Percentiles rank a stretch among this genome's conserved stretches.
These are phyloP conservation scores for Hanseniaspora valbyensis DNA, from an alignment of 805 yeast genomes.

Conservation along the genomic window DNA sequence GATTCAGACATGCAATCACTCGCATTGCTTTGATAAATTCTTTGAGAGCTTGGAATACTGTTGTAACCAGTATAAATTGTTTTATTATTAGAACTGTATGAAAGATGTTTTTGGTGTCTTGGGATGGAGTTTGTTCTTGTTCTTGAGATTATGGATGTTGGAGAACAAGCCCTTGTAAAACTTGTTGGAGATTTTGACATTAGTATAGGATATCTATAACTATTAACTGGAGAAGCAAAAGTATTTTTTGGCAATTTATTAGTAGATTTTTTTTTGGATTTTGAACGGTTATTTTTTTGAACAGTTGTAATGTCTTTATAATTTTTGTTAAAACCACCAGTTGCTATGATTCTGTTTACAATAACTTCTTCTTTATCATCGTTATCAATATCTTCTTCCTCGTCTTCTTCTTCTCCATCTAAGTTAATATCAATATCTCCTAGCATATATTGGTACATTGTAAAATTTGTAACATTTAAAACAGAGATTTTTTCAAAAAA, in stretches of 20 bases:
- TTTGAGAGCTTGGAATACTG: no score
- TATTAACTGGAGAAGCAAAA: neutral
- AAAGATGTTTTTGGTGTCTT: no score
- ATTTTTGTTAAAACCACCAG: constrained; percentile 11
- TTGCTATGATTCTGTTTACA: constrained; percentile 4
- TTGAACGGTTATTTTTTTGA: neutral
- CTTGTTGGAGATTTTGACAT: neutral
- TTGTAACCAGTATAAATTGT: no score
- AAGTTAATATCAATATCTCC: neutral
- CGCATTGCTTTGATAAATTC: neutral
- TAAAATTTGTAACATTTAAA: neutral
- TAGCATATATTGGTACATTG: constrained; percentile 5
- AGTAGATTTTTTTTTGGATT: neutral
- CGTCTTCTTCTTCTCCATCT: neutral
- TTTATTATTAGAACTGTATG: no score
- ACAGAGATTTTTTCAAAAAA: constrained; percentile 4
- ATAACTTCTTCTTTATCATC: neutral
- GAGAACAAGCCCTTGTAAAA: neutral
- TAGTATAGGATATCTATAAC: neutral
- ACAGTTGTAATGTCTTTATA: constrained; percentile 5
- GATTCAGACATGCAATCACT: neutral
- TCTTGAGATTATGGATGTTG: neutral
- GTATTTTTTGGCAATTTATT: neutral
- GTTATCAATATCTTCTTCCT: neutral
- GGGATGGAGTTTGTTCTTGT: neutral